Base-by-base conservation (phyloP, 176 grass and related monocot genomes). In the Areca catechu region DNA sequence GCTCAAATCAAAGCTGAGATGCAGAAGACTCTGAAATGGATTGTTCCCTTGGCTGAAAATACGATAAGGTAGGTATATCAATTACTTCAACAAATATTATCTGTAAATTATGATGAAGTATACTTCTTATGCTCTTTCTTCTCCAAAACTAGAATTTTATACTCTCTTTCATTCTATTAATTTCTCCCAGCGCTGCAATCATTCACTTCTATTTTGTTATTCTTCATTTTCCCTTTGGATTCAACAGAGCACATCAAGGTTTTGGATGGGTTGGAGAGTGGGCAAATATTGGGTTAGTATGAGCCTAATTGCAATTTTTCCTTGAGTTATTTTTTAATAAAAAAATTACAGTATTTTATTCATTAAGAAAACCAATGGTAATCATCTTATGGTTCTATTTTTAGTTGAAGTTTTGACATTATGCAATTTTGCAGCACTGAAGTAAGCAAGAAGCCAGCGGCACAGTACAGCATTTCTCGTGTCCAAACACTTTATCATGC, bases 211-310 rank as follows among this genome's bases (percentile, higher is more conserved):
- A 15, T 20, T 15, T 50, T n/a, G 14, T 49, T 16, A 15, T 22
- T 63, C 23, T 19, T 25, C 50, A 4, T 71, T 62, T 61, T 65
- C 29, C 15, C 27, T 73, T 62, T 60, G 51, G 50, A 53, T 62
- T 75, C 20, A 24, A 50, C 83, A 97, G 93, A 75, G 78, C 84
- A 18, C 93, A 97, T 74, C 93, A 97, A 88, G 87, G 93, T 16
- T 97, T 97, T 66, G 93, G 87, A 72, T 92, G 93, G 87, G 93
- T 97, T 4, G 93, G 93, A 16, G 93, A 97, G 51, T 97, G 93
- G 93, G 93, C 93, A 50, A 97, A 82, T 61, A 50, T 92, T 15
- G 83, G 87, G 93, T 97, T 58, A 97, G 93, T 80, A 63, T 24
- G n/a, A 69, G n/a, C 55, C n/a, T 57, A 53, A 51, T 65, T 4